These are phyloP conservation scores for Suillus fuscotomentosus DNA, from an alignment of 768 basidiomycete genomes.

Conservation along the genomic window DNA sequence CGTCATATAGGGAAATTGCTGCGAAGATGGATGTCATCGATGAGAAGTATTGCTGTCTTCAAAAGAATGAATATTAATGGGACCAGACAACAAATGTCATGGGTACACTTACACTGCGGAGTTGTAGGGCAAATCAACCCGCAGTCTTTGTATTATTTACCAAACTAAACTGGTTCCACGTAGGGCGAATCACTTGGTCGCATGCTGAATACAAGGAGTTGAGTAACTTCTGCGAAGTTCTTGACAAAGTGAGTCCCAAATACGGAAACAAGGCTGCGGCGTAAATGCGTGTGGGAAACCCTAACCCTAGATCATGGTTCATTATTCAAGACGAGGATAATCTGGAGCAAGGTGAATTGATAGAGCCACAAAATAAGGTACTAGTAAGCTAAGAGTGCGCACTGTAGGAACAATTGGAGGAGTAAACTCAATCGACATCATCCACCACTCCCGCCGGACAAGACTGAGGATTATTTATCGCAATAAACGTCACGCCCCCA, in stretches of 20 bases:
- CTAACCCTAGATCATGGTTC: slow-evolving; percentile 9
- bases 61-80: slow-evolving; percentile 5
- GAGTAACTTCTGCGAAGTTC: background rate
- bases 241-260: slow-evolving; percentile 28
- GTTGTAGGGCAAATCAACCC: background rate
- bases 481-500: slow-evolving; percentile 11
- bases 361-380: background rate
- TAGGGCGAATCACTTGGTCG: background rate
- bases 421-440: slow-evolving; percentile 29
- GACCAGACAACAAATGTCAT: slow-evolving; percentile 10
- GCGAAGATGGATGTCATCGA: background rate
- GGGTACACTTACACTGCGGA: slow-evolving; percentile 2
- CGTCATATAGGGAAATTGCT: slow-evolving; percentile 17
- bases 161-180: background rate
- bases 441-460: slow-evolving; percentile 23
- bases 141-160: slow-evolving; percentile 16
- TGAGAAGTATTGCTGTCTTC: background rate
- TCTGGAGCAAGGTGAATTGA: background rate
- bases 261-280: slow-evolving; percentile 27
- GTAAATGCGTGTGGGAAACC: slow-evolving; percentile 7
- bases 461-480: background rate
- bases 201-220: slow-evolving; percentile 10
- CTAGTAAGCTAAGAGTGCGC: slow-evolving; percentile 16
- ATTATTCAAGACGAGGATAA: background rate
- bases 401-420: slow-evolving; percentile 2